Evolutionary conservation across 306 rosid genomes (phyloP).

Genomic region (Benincasa hispida): DNA sequence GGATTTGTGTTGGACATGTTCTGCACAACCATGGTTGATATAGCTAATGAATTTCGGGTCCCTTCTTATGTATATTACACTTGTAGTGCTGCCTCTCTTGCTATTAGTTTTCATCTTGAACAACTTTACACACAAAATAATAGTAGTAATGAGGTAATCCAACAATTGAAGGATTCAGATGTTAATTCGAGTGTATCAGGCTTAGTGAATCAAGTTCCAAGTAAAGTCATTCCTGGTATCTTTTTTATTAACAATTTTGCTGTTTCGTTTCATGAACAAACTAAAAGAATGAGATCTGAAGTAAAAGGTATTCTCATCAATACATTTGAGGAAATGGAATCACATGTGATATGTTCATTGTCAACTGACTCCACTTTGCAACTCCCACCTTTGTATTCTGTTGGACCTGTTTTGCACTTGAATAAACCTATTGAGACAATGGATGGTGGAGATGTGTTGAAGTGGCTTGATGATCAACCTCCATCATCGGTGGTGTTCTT

Average conservation of each 20-base stretch:
- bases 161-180: background rate
- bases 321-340: conserved; percentile 13
- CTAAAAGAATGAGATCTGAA: background rate
- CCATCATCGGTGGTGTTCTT: conserved; percentile 22
- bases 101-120: background rate
- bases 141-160: background rate
- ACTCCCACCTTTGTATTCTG: conserved; percentile 7
- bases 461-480: conserved; percentile 23
- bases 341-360: background rate
- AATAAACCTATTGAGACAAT: background rate
- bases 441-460: background rate
- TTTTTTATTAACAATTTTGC: background rate
- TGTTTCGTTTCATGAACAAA: background rate
- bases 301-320: conserved; percentile 18
- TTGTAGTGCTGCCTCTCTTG: background rate
- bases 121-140: background rate
- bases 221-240: background rate
- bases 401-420: conserved; percentile 22
- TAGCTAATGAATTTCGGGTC: background rate
- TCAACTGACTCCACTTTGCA: background rate
- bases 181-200: background rate
- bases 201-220: conserved; percentile 9
- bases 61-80: conserved; percentile 4
- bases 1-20: background rate
- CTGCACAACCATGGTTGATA: background rate